Conservation (phyloP, 1,139 yeast genomes). For the Geotrichum bryndzae region DNA sequence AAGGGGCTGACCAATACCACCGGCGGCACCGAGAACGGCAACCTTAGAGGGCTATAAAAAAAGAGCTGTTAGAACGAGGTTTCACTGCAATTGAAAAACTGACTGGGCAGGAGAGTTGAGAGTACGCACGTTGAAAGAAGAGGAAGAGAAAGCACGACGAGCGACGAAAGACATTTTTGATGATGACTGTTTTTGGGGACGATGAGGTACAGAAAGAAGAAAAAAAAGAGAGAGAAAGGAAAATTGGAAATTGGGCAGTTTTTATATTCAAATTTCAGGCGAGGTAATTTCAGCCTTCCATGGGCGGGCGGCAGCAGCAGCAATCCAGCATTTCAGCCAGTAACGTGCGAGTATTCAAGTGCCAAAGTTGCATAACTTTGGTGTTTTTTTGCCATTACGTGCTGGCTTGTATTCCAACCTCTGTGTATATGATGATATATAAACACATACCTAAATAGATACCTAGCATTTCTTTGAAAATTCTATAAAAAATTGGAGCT, state of each 20-base stretch:
- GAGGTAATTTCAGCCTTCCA: constrained; percentile 6
- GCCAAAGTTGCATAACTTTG: background rate
- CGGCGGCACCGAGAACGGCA: constrained; percentile 41
- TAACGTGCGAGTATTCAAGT: constrained; percentile 1
- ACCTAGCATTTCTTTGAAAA: background rate
- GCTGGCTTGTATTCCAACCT: background rate
- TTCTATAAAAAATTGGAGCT: background rate
- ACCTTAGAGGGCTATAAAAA: constrained; percentile 26
- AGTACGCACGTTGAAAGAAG: constrained; percentile 20
- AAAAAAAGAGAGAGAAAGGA: background rate
- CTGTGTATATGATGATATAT: background rate
- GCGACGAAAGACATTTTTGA: constrained; percentile 19
- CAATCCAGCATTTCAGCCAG: constrained; percentile 6
- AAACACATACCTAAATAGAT: background rate
- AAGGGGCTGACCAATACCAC: constrained; percentile 57
- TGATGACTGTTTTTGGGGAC: background rate
- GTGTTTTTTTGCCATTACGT: background rate
- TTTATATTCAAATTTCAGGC: constrained; percentile 6
- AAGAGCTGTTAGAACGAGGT: background rate
- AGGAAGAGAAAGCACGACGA: constrained; percentile 24
- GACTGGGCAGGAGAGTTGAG: background rate
- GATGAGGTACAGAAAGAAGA: constrained; percentile 6
- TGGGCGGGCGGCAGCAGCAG: constrained; percentile 3
- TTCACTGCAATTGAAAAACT: background rate
- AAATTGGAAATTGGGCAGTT: constrained; percentile 3